Conservation (phyloP, 2,329 filamentous ascomycete genomes). For the Neofusicoccum parvum region DNA sequence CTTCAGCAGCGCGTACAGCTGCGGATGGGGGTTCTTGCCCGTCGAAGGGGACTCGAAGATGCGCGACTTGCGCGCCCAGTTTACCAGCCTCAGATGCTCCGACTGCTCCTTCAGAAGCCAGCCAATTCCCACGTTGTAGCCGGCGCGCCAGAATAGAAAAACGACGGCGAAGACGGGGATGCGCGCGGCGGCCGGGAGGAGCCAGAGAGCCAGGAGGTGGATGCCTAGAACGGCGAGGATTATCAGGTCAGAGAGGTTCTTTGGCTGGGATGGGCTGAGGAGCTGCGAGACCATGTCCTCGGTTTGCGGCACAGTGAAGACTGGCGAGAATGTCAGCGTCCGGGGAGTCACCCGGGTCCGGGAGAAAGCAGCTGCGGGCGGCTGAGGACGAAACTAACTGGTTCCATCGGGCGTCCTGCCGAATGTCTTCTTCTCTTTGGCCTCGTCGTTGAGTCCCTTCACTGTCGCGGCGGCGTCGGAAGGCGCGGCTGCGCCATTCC, state of each 20-base stretch:
- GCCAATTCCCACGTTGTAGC: constrained; percentile 94
- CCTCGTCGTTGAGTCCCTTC: constrained; percentile 52
- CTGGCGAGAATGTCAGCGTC: constrained; percentile 51
- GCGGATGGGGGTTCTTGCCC: constrained; percentile 81
- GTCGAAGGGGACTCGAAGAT: constrained; percentile 82
- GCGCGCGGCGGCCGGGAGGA: constrained; percentile 69
- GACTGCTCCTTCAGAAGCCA: constrained; percentile 88
- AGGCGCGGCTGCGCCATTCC: neutral
- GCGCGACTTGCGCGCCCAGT: constrained; percentile 82
- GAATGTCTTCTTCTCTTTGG: constrained; percentile 74
- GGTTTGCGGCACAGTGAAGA: constrained; percentile 92
- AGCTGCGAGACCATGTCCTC: constrained; percentile 99
- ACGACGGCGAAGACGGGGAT: constrained; percentile 77
- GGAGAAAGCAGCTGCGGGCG: neutral
- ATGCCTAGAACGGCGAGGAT: constrained; percentile 77
- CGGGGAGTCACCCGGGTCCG: neutral
- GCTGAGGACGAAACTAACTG: constrained; percentile 60
- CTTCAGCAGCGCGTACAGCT: constrained; percentile 82
- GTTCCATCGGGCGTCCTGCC: constrained; percentile 88
- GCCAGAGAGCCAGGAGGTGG: constrained; percentile 74
- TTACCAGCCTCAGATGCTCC: constrained; percentile 79
- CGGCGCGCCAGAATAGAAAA: constrained; percentile 89
- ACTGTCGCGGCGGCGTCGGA: constrained; percentile 34
- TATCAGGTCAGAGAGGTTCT: constrained; percentile 83
- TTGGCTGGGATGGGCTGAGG: constrained; percentile 89